phyloP scores from a whole-genome alignment of 2,329 filamentous ascomycete species.

The Raffaelea deltoideospora region DNA sequence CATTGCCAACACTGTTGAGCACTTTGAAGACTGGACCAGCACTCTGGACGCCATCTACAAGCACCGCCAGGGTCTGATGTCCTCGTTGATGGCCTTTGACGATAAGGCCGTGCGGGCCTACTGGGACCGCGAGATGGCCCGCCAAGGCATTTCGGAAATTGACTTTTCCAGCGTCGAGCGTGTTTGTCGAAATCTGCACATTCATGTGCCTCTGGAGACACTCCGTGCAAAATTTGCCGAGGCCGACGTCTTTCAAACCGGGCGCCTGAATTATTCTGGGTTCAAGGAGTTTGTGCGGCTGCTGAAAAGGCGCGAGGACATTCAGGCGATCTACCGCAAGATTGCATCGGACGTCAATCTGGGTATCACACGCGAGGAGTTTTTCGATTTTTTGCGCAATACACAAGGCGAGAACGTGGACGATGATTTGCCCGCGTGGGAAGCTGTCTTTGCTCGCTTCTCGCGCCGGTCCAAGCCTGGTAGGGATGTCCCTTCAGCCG shows the following conservation, averaged over 20 bases:
- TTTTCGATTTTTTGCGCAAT: conserved; percentile 58
- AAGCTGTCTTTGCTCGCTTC: conserved; percentile 55
- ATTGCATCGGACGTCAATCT: conserved; percentile 41
- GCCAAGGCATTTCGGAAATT: conserved; percentile 35
- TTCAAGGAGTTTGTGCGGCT: conserved; percentile 73
- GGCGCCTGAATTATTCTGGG: conserved; percentile 59
- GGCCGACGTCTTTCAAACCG: conserved; percentile 49
- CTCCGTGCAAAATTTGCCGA: conserved; percentile 59
- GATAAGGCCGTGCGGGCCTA: conserved; percentile 69
- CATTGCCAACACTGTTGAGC: conserved; percentile 58
- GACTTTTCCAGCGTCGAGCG: conserved; percentile 66
- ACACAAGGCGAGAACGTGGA: conserved; percentile 65
- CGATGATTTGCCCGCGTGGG: conserved; percentile 50
- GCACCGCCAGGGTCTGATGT: conserved; percentile 80
- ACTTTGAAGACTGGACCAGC: conserved; percentile 65
- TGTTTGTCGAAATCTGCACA: conserved; percentile 79
- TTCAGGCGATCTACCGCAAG: conserved; percentile 56
- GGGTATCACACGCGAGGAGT: conserved; percentile 58
- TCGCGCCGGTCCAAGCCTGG: conserved; percentile 37
- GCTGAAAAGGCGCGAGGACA: conserved; percentile 72
- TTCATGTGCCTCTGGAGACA: conserved; percentile 68
- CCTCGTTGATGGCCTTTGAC: conserved; percentile 71
- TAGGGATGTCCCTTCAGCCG: too few relatives aligned
- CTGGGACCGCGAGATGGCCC: conserved; percentile 74
- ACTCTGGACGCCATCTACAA: conserved; percentile 74